phyloP scores from a whole-genome alignment of 192 early-diverging fungal species.

The Rhizophagus prolifer region DNA sequence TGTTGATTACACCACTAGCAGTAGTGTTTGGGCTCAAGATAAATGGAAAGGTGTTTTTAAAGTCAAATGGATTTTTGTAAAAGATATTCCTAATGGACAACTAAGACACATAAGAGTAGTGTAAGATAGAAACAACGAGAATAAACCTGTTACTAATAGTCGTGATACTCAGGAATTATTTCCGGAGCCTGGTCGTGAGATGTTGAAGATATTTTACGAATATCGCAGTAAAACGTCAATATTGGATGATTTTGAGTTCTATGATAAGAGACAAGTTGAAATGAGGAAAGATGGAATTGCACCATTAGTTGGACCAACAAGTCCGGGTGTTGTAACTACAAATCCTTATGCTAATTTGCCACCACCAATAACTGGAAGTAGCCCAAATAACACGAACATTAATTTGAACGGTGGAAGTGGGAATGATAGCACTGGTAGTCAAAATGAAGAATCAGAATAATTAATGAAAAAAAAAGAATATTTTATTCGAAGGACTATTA shows the following conservation, averaged over 20 bases:
- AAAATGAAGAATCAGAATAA: constrained; percentile 28
- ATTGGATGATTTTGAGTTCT: constrained; percentile 39
- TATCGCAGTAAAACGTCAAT: constrained; percentile 36
- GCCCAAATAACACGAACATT: constrained; percentile 27
- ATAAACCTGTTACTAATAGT: constrained; percentile 61
- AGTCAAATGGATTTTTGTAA: constrained; percentile 54
- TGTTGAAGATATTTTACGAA: constrained; percentile 51
- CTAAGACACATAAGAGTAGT: constrained; percentile 44
- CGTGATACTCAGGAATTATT: constrained; percentile 58
- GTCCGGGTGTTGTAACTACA: constrained; percentile 17
- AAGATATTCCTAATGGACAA: constrained; percentile 53
- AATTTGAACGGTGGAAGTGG: neutral
- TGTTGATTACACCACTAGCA: constrained; percentile 42
- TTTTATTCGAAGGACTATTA: neutral
- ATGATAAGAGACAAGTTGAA: constrained; percentile 36
- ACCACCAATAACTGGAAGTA: constrained; percentile 12
- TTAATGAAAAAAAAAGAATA: neutral
- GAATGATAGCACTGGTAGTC: constrained; percentile 20
- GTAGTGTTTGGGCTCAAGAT: constrained; percentile 45
- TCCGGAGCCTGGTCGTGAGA: constrained; percentile 44
- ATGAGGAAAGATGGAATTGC: constrained; percentile 33
- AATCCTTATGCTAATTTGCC: constrained; percentile 26
- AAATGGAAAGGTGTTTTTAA: constrained; percentile 56
- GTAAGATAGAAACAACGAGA: constrained; percentile 44
- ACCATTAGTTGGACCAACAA: constrained; percentile 25